Percentiles rank a stretch among this genome's conserved stretches.
These are phyloP conservation scores for Dioscorea zingiberensis DNA, from an alignment of 106 monocot species.

Conservation along the genomic window DNA sequence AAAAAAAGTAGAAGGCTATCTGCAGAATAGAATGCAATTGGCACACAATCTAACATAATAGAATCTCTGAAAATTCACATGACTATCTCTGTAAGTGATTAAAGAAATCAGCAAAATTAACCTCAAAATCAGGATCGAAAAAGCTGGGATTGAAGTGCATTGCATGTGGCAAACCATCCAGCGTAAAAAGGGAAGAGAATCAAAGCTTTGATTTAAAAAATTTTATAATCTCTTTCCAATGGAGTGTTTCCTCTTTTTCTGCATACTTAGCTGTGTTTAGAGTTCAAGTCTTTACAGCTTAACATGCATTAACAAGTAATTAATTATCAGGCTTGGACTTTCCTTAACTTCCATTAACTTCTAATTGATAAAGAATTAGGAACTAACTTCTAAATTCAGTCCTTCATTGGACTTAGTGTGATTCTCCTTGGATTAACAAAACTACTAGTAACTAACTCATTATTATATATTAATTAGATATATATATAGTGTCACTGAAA, in stretches of 20 bases:
- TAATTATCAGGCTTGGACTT: not conserved
- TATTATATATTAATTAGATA: no score
- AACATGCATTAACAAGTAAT: not conserved
- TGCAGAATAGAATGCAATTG: no score
- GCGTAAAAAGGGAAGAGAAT: not conserved
- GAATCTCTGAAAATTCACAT: not conserved
- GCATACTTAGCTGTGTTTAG: not conserved
- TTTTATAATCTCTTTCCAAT: not conserved
- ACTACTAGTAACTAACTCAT: no score
- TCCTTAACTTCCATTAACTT: conserved; percentile 4
- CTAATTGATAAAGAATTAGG: not conserved
- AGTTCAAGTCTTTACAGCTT: not conserved
- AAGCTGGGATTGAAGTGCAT: conserved; percentile 7
- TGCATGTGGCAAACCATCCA: conserved; percentile 19
- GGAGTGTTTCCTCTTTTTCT: not conserved
- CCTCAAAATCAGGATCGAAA: conserved; percentile 18
- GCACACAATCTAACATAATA: not conserved
- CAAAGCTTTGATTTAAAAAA: not conserved
- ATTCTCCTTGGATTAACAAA: no score
- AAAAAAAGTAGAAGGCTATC: no score
- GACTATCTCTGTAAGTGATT: no score
- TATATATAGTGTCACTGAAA: not conserved
- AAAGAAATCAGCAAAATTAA: not conserved
- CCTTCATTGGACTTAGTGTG: no score
- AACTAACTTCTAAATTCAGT: not conserved